phyloP scores from a whole-genome alignment of 169 alveolate genomes.

The Cardiosporidium cionae region DNA sequence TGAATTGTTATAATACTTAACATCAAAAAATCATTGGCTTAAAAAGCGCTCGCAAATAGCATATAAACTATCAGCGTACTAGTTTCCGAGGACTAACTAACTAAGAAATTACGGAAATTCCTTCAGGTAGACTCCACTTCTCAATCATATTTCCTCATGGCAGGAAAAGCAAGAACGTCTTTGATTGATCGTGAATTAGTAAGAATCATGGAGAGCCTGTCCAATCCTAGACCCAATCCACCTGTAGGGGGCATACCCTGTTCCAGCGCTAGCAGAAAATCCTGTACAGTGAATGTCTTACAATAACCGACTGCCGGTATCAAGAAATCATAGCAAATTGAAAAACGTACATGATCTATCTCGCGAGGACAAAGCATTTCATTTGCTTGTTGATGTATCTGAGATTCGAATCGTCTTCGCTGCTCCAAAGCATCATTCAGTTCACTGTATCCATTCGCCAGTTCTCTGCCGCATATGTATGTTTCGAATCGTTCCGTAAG shows the following conservation, averaged over 20 bases:
- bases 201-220: conserved; percentile 90
- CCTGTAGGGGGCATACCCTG: conserved; percentile 98
- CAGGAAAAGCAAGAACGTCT: conserved; percentile 57
- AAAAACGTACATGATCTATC: no score
- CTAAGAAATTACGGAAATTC: no score
- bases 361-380: no score
- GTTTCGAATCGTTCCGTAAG: conserved; percentile 95
- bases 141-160: conserved; percentile 76
- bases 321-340: no score
- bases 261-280: conserved; percentile 85
- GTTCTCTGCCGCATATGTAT: conserved; percentile 90
- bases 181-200: conserved; percentile 87
- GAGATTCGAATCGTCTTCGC: conserved; percentile 81
- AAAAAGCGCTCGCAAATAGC: no score
- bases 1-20: no score
- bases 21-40: no score
- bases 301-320: conserved; percentile 47
- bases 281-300: no score
- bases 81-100: no score
- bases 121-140: no score
- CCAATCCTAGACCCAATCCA: conserved; percentile 98
- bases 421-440: conserved; percentile 95
- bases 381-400: no score
- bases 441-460: conserved; percentile 98
- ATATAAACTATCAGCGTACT: no score